Evolutionary conservation across 768 basidiomycete species (phyloP).

Genomic region (Psilocybe azurescens): DNA sequence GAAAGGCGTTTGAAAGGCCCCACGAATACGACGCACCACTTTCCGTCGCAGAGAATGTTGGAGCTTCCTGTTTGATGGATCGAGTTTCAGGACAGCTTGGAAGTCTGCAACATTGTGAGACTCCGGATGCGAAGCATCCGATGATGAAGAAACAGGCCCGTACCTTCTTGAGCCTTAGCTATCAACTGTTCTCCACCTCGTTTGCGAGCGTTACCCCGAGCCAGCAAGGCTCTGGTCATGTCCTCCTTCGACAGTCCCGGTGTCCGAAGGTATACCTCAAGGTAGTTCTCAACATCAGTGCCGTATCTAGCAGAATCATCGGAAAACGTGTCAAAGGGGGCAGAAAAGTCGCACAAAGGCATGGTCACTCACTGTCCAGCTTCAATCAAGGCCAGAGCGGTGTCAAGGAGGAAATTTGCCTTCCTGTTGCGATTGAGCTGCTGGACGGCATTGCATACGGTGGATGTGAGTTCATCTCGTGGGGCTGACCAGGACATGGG

Average conservation of each 20-base stretch:
- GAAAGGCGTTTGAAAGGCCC: constrained; percentile 7
- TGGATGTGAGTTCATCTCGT: constrained; percentile 57
- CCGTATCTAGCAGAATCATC: constrained; percentile 52
- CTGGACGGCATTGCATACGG: constrained; percentile 53
- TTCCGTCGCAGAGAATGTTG: constrained; percentile 54
- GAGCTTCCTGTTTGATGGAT: constrained; percentile 61
- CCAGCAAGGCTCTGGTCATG: constrained; percentile 58
- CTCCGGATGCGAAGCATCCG: not conserved
- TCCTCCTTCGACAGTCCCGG: constrained; percentile 59
- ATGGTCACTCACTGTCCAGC: constrained; percentile 49
- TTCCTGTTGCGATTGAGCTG: constrained; percentile 48
- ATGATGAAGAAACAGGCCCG: not conserved
- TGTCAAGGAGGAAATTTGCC: constrained; percentile 56
- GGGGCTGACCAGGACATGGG: constrained; percentile 30
- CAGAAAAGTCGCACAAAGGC: not conserved
- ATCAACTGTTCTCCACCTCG: constrained; percentile 58
- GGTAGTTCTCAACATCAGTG: constrained; percentile 64
- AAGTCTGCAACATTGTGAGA: constrained; percentile 48
- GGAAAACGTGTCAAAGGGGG: not conserved
- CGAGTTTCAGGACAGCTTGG: constrained; percentile 60
- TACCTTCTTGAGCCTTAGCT: constrained; percentile 64
- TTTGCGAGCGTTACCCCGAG: constrained; percentile 64
- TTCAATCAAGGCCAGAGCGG: constrained; percentile 51
- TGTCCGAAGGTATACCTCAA: constrained; percentile 69
- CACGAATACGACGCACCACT: constrained; percentile 40